These are phyloP conservation scores for Penicillium sp. DNA, from an alignment of 2,329 filamentous ascomycete species.

Conservation along the genomic window DNA sequence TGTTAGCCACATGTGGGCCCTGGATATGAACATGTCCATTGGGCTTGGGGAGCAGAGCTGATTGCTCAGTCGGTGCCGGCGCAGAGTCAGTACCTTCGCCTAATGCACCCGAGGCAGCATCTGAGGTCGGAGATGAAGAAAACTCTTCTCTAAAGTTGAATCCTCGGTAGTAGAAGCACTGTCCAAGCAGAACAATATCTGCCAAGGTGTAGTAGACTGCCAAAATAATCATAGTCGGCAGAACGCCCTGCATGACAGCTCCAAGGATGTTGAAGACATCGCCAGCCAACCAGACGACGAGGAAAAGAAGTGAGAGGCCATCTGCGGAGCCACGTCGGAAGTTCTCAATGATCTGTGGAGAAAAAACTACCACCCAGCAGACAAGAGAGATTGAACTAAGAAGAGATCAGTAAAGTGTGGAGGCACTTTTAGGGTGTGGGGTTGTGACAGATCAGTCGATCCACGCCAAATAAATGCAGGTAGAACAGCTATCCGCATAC, in stretches of 20 bases:
- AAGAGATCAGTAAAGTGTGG: slow-evolving; percentile 10
- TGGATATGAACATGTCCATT: slow-evolving; percentile 17
- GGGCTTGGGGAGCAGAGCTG: slow-evolving; percentile 28
- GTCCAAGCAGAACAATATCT: slow-evolving; percentile 80
- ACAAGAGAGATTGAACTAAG: slow-evolving; percentile 88
- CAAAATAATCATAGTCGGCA: slow-evolving; percentile 95
- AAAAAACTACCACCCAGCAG: slow-evolving; percentile 97
- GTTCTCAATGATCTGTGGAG: slow-evolving; percentile 94
- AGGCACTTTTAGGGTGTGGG: background rate
- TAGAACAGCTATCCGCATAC: background rate
- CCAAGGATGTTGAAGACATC: slow-evolving; percentile 97
- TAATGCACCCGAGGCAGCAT: slow-evolving; percentile 11
- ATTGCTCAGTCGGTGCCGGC: slow-evolving; percentile 29
- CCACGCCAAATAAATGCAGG: background rate
- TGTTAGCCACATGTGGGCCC: background rate
- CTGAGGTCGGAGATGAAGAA: slow-evolving; percentile 17
- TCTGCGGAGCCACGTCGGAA: slow-evolving; percentile 83
- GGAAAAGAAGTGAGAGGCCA: slow-evolving; percentile 85
- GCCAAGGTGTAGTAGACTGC: slow-evolving; percentile 91
- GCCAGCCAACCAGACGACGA: slow-evolving; percentile 87
- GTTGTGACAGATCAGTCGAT: background rate
- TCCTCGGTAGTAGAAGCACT: slow-evolving; percentile 95
- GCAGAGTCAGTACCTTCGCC: slow-evolving; percentile 20
- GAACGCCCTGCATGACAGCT: slow-evolving; percentile 83
- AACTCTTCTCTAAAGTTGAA: slow-evolving; percentile 53